These are phyloP conservation scores for Aspergillus ochraceoroseus DNA, from an alignment of 2,329 filamentous ascomycete genomes.

Conservation along the genomic window DNA sequence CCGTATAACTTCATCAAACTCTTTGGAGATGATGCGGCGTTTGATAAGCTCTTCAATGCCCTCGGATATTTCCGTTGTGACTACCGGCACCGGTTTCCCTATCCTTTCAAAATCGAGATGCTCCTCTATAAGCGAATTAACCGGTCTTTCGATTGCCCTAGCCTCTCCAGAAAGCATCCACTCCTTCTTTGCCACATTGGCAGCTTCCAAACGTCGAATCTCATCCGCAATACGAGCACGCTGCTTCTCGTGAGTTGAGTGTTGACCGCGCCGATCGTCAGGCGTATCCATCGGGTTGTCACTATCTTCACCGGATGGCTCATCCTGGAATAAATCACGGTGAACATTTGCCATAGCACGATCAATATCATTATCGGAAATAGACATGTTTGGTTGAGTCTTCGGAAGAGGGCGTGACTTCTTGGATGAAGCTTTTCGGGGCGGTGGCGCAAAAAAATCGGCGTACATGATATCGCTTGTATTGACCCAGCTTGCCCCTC, in stretches of 20 bases:
- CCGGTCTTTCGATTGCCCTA: slow-evolving; percentile 69
- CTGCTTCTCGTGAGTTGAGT: slow-evolving; percentile 76
- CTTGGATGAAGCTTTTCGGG: slow-evolving; percentile 61
- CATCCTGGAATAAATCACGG: slow-evolving; percentile 85
- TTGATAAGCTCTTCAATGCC: slow-evolving; percentile 93
- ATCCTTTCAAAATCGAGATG: slow-evolving; percentile 93
- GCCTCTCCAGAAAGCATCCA: slow-evolving; percentile 92
- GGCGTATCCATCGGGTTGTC: slow-evolving; percentile 62
- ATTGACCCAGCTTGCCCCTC: slow-evolving; percentile 60
- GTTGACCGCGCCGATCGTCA: slow-evolving; percentile 23
- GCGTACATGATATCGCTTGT: slow-evolving; percentile 87
- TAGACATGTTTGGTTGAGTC: slow-evolving; percentile 42
- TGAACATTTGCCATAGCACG: slow-evolving; percentile 82
- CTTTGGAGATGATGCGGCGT: slow-evolving; percentile 77
- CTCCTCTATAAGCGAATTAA: slow-evolving; percentile 90
- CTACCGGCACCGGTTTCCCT: slow-evolving; percentile 89
- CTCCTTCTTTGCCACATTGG: slow-evolving; percentile 80
- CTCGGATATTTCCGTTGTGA: slow-evolving; percentile 85
- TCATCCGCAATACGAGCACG: slow-evolving; percentile 83
- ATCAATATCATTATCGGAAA: slow-evolving; percentile 64
- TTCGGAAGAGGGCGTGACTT: slow-evolving; percentile 52
- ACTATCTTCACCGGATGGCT: slow-evolving; percentile 48
- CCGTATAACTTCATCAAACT: slow-evolving; percentile 87
- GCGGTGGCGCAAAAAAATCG: slow-evolving; percentile 87
- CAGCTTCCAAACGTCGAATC: slow-evolving; percentile 84